Base-by-base conservation (phyloP, 1,284 basidiomycete genomes). In the Sanghuangporus sanghuang region DNA sequence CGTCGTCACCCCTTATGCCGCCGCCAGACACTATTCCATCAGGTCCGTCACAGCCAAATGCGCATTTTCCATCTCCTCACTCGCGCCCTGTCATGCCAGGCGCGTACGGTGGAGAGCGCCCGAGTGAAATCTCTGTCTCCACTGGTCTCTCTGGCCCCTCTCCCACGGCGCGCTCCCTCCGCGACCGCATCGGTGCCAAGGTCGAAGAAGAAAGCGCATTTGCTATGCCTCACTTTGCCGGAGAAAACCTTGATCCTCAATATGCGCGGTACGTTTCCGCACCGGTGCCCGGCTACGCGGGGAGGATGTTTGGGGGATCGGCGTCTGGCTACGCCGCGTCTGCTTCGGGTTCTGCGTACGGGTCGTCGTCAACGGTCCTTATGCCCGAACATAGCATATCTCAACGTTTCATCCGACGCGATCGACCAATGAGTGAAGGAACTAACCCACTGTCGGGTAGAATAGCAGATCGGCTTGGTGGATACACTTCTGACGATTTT, bases 131-230 rank as follows among this genome's bases (percentile, higher is more conserved):
- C 39, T 66, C 62, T 23, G 61, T 59, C 4, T 18, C 57, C 18
- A 42, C 61, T 21, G 21, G 46, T 14, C 53, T 27, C 21, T 60
- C 55, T 42, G 55, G 18, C 9, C 59, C 59, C 14, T 27, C 35
- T 42, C 59, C 48, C 46, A 44, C 61, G 35, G 27, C 27, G 44
- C 54, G 36, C 21, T 57, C 61, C n/a, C 64, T 65, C 6, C 35
- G 32, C n/a, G 52, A 63, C 12, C 65, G 65, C 35, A 59, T 66
- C 46, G 65, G 65, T 21, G 57, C 65, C 57, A 66, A 66, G 50
- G 27, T 66, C 44, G 65, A 66, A 53, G 62, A 61, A 16, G 60
- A 63, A 9, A 53, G 40, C 11, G 27, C 60, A 35, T 12, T 18
- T 38, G 61, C 2, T 14, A 38, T 57, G 16, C 39, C 50, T 42